Evolutionary conservation across 768 basidiomycete species (phyloP).

Genomic region (Termitomyces bulborhizus): DNA sequence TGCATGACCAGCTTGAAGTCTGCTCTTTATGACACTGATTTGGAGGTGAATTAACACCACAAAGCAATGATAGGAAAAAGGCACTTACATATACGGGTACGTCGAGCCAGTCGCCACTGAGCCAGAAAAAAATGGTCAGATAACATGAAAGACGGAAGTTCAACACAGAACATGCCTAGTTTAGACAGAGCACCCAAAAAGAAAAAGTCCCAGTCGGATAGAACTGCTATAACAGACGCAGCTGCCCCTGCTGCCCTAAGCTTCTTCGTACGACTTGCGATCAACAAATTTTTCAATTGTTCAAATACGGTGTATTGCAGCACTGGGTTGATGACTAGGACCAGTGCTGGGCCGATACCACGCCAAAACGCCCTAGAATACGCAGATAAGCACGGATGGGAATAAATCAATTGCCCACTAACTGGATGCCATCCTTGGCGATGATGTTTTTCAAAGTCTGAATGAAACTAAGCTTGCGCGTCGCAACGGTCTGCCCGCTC

Average conservation of each 20-base stretch:
- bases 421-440: conserved; percentile 61
- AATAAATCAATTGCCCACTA: conserved; percentile 4
- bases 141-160: not conserved
- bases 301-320: conserved; percentile 94
- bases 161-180: conserved; percentile 44
- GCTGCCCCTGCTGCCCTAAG: conserved; percentile 41
- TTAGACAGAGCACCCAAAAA: conserved; percentile 93
- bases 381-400: not conserved
- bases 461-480: conserved; percentile 50
- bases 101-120: conserved; percentile 44
- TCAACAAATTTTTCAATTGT: conserved; percentile 82
- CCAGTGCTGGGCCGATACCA: conserved; percentile 89
- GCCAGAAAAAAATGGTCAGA: not conserved
- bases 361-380: conserved; percentile 75
- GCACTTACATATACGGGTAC: conserved; percentile 42
- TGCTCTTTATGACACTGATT: conserved; percentile 64
- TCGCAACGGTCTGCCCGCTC: conserved; percentile 21
- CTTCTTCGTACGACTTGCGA: conserved; percentile 53
- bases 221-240: conserved; percentile 37
- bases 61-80: not conserved
- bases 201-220: conserved; percentile 90
- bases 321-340: conserved; percentile 92
- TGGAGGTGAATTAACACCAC: not conserved
- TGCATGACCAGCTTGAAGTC: conserved; percentile 71
- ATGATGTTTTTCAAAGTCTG: conserved; percentile 67